A percentile compares a stretch with the other conserved stretches of the same genome.
Conservation (phyloP, 2,329 filamentous ascomycete species). For the Microdochium trichocladiopsis region DNA sequence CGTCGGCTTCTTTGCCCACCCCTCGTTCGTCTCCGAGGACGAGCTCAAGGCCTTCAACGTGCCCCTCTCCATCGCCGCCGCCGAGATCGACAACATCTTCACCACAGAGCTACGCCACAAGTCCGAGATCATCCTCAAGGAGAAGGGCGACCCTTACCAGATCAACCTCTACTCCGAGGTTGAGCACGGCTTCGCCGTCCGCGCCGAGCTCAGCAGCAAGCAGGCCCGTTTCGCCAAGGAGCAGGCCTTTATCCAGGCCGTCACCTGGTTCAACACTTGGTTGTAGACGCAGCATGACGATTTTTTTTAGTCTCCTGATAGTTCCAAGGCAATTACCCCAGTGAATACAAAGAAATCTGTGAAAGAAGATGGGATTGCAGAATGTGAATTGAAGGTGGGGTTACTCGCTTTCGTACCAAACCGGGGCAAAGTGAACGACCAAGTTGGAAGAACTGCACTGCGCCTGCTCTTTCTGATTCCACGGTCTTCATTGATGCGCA, state of each 20-base stretch:
- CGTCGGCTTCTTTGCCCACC: slow-evolving; percentile 69
- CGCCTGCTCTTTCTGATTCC: no score
- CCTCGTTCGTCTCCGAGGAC: slow-evolving; percentile 63
- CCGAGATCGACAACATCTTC: slow-evolving; percentile 61
- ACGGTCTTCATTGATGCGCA: no score
- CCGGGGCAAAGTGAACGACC: no score
- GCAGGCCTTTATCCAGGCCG: slow-evolving; percentile 71
- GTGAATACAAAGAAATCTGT: no score
- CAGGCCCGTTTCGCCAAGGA: slow-evolving; percentile 66
- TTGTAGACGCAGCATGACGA: no score
- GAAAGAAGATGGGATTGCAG: no score
- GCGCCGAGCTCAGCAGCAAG: slow-evolving; percentile 53
- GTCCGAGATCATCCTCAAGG: slow-evolving; percentile 55
- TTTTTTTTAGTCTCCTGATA: no score
- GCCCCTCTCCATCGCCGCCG: slow-evolving; percentile 60
- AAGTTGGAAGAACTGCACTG: no score
- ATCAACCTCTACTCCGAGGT: slow-evolving; percentile 69
- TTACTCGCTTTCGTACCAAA: no score
- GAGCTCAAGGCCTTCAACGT: slow-evolving; percentile 61
- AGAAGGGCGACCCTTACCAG: slow-evolving; percentile 59
- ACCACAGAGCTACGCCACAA: slow-evolving; percentile 55
- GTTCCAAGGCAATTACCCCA: no score
- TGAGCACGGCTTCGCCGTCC: slow-evolving; percentile 68
- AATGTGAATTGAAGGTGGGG: no score
- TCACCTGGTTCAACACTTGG: slow-evolving; percentile 62